These are phyloP conservation scores for Nematocida ausubeli DNA, from an alignment of 371 early-diverging fungal species.

Conservation along the genomic window DNA sequence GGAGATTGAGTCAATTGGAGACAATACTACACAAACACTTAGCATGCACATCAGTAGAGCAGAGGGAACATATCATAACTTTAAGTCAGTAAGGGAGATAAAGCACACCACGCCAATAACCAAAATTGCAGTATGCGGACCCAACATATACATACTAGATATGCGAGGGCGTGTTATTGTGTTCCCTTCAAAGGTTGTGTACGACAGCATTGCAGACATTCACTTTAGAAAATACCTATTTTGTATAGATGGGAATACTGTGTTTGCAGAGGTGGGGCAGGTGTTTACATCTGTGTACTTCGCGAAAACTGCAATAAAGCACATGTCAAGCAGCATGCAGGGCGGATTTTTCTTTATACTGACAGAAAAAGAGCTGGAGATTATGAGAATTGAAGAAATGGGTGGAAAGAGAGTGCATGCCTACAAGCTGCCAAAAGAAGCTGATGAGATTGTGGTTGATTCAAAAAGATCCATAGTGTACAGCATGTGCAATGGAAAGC, in stretches of 20 bases:
- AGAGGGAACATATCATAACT: neutral
- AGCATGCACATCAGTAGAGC: constrained; percentile 1
- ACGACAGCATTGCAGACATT: constrained; percentile 45
- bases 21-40: neutral
- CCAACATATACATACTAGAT: constrained; percentile 55
- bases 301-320: neutral
- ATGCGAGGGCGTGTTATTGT: constrained; percentile 57
- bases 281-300: constrained; percentile 43
- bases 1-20: constrained; percentile 11
- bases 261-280: constrained; percentile 46
- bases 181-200: constrained; percentile 55
- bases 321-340: constrained; percentile 10
- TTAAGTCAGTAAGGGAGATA: constrained; percentile 40
- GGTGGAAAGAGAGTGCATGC: constrained; percentile 1
- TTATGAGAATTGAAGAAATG: constrained; percentile 19
- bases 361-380: constrained; percentile 15
- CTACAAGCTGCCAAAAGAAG: neutral
- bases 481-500: neutral
- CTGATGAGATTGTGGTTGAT: constrained; percentile 22
- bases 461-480: constrained; percentile 48
- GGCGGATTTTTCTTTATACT: constrained; percentile 45
- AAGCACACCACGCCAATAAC: constrained; percentile 58
- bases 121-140: constrained; percentile 43
- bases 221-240: constrained; percentile 44
- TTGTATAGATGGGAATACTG: constrained; percentile 31